Base-by-base conservation (phyloP, 306 rosid genomes). In the Sicyos edulis region DNA sequence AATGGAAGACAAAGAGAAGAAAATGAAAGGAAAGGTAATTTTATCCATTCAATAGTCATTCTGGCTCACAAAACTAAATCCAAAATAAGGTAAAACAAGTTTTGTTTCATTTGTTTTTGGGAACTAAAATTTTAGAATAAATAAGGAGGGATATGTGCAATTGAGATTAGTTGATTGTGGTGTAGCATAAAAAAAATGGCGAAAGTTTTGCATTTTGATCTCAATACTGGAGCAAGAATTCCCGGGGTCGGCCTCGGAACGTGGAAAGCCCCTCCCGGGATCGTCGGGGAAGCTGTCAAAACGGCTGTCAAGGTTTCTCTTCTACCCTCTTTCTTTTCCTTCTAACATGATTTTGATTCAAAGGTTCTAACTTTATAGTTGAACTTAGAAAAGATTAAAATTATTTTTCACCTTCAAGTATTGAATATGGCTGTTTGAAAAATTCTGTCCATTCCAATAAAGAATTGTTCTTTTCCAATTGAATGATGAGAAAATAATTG, bases 201-300 rank as follows among this genome's bases (percentile, higher is more conserved):
- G 24, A 70, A 59, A 0, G 64, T 9, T 6, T 47, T 77, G 53
- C 55, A 32, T 81, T 85, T 85, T 61, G 75, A 82, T 76, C 67
- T 89, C 60, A 87, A 82, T 75, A 83, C 83, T 0, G 83, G 96
- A 5, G 85, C 85, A 15, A 80, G 76, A 67, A 85, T 89, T 3
- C 92, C 96, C 20, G 75, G 90, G 0, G 26, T 89, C 7, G 71
- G 92, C 3, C 75, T 85, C 19, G 92, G 96, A 2, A 89, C 91
- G 0, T 85, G 81, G 81, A 75, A 65, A 45, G 83, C 82, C 29
- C 83, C 78, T 5, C 83, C 83, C 55, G 86, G 86, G 9, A 59
- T 68, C 64, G 79, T 87, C 5, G 88, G 77, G 8, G 42, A 75
- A 15, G 77, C 85, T 16, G 49, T 90, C 64, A 80, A 80, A 55